Evolutionary conservation across 73 alveolate species (phyloP).

Genomic region (Stentor roeselii): DNA sequence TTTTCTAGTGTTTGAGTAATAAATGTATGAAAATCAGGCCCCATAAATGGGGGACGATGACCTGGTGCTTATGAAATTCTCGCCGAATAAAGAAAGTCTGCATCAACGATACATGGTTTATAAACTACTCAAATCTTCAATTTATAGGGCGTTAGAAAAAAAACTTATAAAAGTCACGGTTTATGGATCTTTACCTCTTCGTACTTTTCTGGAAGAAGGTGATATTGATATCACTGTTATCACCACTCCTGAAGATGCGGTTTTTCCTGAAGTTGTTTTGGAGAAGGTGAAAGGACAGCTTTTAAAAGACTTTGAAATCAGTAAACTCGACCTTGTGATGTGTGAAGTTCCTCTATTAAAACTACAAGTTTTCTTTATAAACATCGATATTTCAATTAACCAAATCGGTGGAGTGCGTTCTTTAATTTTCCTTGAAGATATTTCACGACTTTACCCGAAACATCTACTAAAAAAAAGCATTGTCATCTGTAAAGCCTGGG

Average conservation of each 20-base stretch:
- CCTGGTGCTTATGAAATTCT: neutral
- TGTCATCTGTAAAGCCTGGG: constrained; percentile 81
- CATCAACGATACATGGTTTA: neutral
- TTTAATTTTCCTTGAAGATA: constrained; percentile 65
- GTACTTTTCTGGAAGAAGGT: constrained; percentile 77
- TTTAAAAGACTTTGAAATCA: constrained; percentile 40
- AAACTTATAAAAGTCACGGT: constrained; percentile 10
- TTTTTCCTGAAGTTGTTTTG: constrained; percentile 15
- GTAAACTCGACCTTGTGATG: constrained; percentile 49
- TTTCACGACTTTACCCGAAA: constrained; percentile 60
- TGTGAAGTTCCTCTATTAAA: constrained; percentile 76
- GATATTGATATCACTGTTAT: constrained; percentile 82
- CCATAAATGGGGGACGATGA: constrained; percentile 11
- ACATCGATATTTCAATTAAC: constrained; percentile 78
- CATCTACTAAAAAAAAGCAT: constrained; percentile 72
- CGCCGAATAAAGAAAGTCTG: constrained; percentile 5
- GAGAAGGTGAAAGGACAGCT: constrained; percentile 40
- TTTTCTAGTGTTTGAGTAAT: no score
- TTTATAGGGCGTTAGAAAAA: constrained; percentile 5
- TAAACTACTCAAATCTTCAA: neutral
- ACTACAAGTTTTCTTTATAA: constrained; percentile 63
- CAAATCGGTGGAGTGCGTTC: constrained; percentile 81
- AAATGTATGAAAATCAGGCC: no score
- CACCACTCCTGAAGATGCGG: constrained; percentile 27
- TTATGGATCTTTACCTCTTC: constrained; percentile 87